Evolutionary conservation across 2,329 filamentous ascomycete species (phyloP).

Genomic region (Madurella fahalii): DNA sequence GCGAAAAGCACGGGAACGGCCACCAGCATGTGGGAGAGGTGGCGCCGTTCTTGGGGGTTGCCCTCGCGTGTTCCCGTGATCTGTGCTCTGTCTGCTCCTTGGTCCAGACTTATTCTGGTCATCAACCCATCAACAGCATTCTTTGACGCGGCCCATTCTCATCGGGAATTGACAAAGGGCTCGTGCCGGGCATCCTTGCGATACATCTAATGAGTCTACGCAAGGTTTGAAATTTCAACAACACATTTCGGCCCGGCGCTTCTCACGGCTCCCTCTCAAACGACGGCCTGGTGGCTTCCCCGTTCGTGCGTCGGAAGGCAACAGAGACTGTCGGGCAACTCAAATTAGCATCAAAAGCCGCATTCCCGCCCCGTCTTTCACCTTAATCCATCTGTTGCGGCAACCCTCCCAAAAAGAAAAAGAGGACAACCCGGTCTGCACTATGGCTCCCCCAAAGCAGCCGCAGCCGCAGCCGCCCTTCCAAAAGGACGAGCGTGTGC

Average conservation of each 20-base stretch:
- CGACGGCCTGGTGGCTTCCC: too few species aligned
- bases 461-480: conserved; percentile 44
- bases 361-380: too few species aligned
- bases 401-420: neutral
- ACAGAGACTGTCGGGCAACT: too few species aligned
- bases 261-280: too few species aligned
- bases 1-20: neutral
- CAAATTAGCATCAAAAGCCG: too few species aligned
- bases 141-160: neutral
- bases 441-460: conserved; percentile 39
- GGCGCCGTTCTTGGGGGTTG: neutral
- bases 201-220: neutral
- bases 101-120: neutral
- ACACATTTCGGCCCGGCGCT: too few species aligned
- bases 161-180: neutral
- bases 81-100: conserved; percentile 16
- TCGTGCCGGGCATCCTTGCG: neutral
- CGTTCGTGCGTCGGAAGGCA: too few species aligned
- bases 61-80: conserved; percentile 26
- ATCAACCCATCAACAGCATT: neutral
- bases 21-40: neutral
- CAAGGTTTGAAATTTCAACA: too few species aligned
- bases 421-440: neutral
- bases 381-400: neutral
- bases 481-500: conserved; percentile 82